These are phyloP conservation scores for Aspergillus sergii DNA, from an alignment of 2,329 filamentous ascomycete genomes.

Conservation along the genomic window DNA sequence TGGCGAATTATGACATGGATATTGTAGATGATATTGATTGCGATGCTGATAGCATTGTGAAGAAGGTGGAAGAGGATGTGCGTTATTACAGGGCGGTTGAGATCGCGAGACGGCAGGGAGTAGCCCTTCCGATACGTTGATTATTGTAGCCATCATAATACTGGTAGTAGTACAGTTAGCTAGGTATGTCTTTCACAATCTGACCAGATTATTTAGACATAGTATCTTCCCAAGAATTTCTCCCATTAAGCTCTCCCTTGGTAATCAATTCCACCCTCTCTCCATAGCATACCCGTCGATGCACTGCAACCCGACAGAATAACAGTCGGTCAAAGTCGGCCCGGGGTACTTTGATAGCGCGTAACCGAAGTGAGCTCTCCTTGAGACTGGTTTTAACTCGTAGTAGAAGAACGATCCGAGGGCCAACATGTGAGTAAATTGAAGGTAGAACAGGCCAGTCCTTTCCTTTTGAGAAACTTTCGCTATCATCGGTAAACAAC, in stretches of 20 bases:
- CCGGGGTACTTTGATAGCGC: not conserved
- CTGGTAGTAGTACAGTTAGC: not conserved
- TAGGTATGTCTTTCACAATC: not conserved
- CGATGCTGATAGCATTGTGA: not conserved
- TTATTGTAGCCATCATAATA: too few relatives aligned
- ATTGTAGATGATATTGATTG: not conserved
- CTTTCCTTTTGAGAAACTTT: not conserved
- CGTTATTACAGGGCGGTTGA: not conserved
- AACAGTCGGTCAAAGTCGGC: constrained; percentile 7
- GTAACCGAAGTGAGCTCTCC: constrained; percentile 1
- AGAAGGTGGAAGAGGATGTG: not conserved
- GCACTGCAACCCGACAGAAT: constrained; percentile 11
- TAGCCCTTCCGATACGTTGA: not conserved
- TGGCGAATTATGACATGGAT: not conserved
- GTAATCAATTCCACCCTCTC: constrained; percentile 2
- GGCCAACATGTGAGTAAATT: not conserved
- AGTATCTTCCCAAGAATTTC: not conserved
- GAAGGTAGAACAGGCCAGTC: not conserved
- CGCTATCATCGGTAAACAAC: not conserved
- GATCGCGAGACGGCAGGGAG: not conserved
- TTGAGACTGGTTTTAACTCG: not conserved
- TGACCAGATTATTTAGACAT: not conserved
- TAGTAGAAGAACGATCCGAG: not conserved
- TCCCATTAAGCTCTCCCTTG: not conserved
- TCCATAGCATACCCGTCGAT: constrained; percentile 6